These are phyloP conservation scores for Starmerella stellata DNA, from an alignment of 805 yeast species.

Conservation along the genomic window DNA sequence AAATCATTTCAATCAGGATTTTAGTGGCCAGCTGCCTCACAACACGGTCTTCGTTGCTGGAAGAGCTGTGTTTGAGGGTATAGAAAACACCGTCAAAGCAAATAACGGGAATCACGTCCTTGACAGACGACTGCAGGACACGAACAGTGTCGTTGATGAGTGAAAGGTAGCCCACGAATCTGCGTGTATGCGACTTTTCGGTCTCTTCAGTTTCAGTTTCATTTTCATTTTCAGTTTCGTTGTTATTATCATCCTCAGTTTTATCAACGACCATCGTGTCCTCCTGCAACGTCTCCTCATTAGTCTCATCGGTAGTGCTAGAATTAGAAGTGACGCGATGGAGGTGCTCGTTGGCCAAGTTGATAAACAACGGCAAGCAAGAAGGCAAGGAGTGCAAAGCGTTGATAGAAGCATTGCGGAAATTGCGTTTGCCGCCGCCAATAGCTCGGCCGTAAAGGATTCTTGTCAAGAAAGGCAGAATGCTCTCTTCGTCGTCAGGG, in stretches of 20 bases:
- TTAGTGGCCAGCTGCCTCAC: conserved; percentile 54
- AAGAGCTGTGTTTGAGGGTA: background rate
- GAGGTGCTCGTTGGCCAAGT: conserved; percentile 42
- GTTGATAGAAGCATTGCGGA: conserved; percentile 31
- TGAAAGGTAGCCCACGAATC: conserved; percentile 40
- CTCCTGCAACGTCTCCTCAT: too few species aligned
- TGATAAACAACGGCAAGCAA: conserved; percentile 41
- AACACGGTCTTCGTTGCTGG: conserved; percentile 3
- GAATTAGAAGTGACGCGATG: conserved; percentile 11
- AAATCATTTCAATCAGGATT: conserved; percentile 40
- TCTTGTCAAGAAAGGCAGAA: conserved; percentile 59
- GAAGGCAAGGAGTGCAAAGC: conserved; percentile 23
- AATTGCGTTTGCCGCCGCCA: conserved; percentile 52
- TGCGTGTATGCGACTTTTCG: conserved; percentile 2
- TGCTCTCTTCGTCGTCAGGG: conserved; percentile 35
- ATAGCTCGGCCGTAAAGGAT: conserved; percentile 79
- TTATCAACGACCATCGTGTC: too few species aligned
- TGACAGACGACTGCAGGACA: conserved; percentile 41
- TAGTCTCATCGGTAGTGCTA: background rate
- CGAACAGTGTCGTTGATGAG: conserved; percentile 38
- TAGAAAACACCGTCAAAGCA: conserved; percentile 20
- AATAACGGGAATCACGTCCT: conserved; percentile 31
- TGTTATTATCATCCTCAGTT: background rate
- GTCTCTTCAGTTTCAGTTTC: background rate
- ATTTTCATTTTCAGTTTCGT: background rate